phyloP scores from a whole-genome alignment of 192 early-diverging fungal genomes.

The Obelidium mucronatum region DNA sequence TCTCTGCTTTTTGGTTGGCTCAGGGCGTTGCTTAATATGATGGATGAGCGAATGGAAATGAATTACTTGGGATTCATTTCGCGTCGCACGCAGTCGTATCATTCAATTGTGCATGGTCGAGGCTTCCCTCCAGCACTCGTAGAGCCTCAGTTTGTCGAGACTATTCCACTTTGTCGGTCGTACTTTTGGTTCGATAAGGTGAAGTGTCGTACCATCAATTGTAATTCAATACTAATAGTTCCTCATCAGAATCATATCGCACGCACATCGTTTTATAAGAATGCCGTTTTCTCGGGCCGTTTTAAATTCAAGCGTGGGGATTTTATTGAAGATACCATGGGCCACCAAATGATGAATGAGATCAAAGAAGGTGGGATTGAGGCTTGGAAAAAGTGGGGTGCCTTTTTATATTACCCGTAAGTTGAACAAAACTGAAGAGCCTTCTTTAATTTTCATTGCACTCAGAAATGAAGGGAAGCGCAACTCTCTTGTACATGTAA shows the following conservation, averaged over 20 bases:
- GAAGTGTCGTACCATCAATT: no score
- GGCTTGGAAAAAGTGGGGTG: constrained; percentile 33
- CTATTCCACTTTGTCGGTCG: constrained; percentile 37
- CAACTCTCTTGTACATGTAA: background rate
- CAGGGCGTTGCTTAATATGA: constrained; percentile 22
- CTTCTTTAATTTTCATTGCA: no score
- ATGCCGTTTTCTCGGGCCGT: constrained; percentile 29
- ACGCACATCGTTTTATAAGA: constrained; percentile 35
- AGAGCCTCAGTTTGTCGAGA: background rate
- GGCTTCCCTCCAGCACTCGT: constrained; percentile 9
- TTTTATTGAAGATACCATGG: constrained; percentile 56
- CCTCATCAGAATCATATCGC: constrained; percentile 36
- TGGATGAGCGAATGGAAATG: background rate
- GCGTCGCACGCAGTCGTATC: constrained; percentile 34
- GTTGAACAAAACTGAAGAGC: no score
- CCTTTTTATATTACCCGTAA: constrained; percentile 40
- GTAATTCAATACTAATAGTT: background rate
- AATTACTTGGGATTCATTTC: constrained; percentile 23
- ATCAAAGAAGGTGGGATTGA: constrained; percentile 34
- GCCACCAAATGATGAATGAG: constrained; percentile 31
- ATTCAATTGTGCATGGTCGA: background rate
- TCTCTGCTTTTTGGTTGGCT: background rate
- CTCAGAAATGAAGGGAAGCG: background rate
- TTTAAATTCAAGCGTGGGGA: constrained; percentile 43
- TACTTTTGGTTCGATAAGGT: constrained; percentile 52